Evolutionary conservation across 805 yeast species (phyloP).

Genomic region (Candida pseudoglaebosa): DNA sequence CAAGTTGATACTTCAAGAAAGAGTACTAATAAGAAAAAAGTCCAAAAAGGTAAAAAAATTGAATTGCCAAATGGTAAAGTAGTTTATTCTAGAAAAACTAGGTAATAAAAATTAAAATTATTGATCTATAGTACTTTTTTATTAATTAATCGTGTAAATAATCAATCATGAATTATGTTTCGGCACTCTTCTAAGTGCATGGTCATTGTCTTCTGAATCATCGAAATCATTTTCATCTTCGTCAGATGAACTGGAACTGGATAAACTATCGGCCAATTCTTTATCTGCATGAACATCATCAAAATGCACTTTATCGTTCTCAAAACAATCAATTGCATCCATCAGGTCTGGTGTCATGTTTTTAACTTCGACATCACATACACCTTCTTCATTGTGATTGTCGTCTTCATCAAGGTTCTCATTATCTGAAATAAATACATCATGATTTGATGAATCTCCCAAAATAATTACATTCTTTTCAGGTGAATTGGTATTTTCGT

Average conservation of each 20-base stretch:
- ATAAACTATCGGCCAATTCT: slow-evolving; percentile 30
- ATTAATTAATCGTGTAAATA: background rate
- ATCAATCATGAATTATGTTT: slow-evolving; percentile 31
- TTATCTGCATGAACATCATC: slow-evolving; percentile 17
- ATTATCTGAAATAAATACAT: slow-evolving; percentile 23
- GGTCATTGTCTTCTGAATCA: slow-evolving; percentile 19
- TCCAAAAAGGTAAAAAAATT: slow-evolving; percentile 39
- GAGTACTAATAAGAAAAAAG: slow-evolving; percentile 28
- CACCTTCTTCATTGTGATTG: slow-evolving; percentile 18
- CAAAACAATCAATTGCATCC: slow-evolving; percentile 2
- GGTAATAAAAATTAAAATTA: slow-evolving; percentile 7
- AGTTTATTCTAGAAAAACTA: slow-evolving; percentile 29
- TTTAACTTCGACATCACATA: slow-evolving; percentile 8
- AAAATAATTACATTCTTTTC: slow-evolving; percentile 25
- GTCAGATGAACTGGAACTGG: slow-evolving; percentile 43
- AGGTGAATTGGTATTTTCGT: slow-evolving; percentile 23
- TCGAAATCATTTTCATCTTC: slow-evolving; percentile 20
- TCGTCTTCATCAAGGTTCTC: slow-evolving; percentile 11
- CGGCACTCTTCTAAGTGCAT: slow-evolving; percentile 41
- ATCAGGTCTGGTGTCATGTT: slow-evolving; percentile 1
- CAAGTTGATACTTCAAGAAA: slow-evolving; percentile 10
- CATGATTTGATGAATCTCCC: slow-evolving; percentile 35
- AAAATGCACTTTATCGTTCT: slow-evolving; percentile 15
- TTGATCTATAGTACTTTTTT: background rate
- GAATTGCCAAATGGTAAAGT: slow-evolving; percentile 63